phyloP scores from a whole-genome alignment of 2,329 filamentous ascomycete genomes.

The Colletotrichum cuscutae region DNA sequence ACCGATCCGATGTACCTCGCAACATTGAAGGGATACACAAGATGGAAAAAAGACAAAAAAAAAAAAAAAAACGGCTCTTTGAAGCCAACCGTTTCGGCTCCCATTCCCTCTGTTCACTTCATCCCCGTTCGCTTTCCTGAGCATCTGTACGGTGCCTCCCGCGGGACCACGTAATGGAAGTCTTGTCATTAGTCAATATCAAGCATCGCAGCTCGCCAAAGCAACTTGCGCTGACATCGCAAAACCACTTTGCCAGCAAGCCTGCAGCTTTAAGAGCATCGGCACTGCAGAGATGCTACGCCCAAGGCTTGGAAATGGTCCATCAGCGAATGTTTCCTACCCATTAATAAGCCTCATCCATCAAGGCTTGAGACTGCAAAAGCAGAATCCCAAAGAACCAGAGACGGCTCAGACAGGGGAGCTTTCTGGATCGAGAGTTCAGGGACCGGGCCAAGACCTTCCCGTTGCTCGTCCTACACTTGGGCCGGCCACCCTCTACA shows the following conservation, averaged over 20 bases:
- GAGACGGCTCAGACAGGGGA: too few species aligned
- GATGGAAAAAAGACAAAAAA: neutral
- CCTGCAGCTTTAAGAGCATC: neutral
- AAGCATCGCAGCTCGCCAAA: neutral
- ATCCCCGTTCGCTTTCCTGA: neutral
- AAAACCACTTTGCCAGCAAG: neutral
- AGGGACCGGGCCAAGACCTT: slow-evolving; percentile 24
- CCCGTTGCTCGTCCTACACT: slow-evolving; percentile 19
- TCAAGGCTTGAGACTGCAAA: neutral
- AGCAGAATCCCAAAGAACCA: neutral
- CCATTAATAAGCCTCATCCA: neutral
- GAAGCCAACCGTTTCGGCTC: neutral
- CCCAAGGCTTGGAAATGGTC: neutral
- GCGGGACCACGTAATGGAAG: slow-evolving; percentile 15
- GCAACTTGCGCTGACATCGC: slow-evolving; percentile 3
- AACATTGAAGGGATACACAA: neutral
- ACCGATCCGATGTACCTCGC: neutral
- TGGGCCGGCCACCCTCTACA: neutral
- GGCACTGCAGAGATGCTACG: too few species aligned
- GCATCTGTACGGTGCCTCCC: neutral
- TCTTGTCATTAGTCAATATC: slow-evolving; percentile 18
- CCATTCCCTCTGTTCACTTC: neutral
- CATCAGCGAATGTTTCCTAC: neutral
- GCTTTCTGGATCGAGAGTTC: neutral
- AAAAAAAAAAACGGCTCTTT: neutral